A percentile compares a stretch with the other conserved stretches of the same genome.
Evolutionary conservation across 306 rosid genomes (phyloP).

Genomic region (Astragalus membranaceus): DNA sequence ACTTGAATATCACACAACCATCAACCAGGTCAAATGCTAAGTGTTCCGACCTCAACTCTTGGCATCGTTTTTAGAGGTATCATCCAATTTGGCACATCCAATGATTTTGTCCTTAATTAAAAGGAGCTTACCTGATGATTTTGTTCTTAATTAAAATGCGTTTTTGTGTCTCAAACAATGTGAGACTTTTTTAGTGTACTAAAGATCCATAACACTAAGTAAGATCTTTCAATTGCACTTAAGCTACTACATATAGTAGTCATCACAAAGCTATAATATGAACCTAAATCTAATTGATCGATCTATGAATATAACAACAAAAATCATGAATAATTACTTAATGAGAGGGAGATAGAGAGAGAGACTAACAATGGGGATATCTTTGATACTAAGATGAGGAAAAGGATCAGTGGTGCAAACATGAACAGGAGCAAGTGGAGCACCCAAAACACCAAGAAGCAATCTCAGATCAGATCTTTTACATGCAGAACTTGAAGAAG

Average conservation of each 20-base stretch:
- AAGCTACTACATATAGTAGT: background rate
- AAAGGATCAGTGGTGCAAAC: constrained; percentile 71
- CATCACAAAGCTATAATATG: background rate
- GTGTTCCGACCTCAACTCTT: too few relatives aligned
- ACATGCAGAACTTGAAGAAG: constrained; percentile 48
- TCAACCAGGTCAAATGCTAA: background rate
- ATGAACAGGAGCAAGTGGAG: constrained; percentile 91
- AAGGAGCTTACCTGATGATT: too few relatives aligned
- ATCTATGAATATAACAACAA: background rate
- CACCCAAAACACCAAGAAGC: constrained; percentile 90
- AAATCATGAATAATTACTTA: background rate
- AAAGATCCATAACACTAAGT: too few relatives aligned
- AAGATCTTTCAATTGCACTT: background rate
- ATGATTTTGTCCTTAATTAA: too few relatives aligned
- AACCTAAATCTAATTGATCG: background rate
- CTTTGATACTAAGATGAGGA: constrained; percentile 96
- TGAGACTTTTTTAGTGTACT: too few relatives aligned
- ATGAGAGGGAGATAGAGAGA: background rate
- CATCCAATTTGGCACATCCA: too few relatives aligned
- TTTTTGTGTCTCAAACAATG: too few relatives aligned
- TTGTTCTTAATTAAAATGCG: too few relatives aligned
- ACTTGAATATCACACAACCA: background rate
- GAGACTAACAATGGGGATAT: constrained; percentile 83
- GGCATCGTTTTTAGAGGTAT: too few relatives aligned
- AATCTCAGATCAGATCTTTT: constrained; percentile 91